These are phyloP conservation scores for Pilaira anomala DNA, from an alignment of 192 early-diverging fungal species.

Conservation along the genomic window DNA sequence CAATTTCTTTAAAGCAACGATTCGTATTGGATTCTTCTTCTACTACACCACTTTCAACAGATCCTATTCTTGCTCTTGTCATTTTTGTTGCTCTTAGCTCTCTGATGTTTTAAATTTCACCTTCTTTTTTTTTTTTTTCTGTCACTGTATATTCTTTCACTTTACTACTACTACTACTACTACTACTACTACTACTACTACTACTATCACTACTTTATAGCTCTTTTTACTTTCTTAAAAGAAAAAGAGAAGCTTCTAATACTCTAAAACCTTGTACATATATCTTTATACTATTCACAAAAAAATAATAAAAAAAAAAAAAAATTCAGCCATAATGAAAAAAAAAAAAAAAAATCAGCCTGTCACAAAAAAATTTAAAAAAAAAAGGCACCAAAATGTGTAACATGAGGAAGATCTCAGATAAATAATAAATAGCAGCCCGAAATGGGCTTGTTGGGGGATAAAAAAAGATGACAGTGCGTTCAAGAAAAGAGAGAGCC, in stretches of 20 bases:
- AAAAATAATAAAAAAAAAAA: neutral
- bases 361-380: neutral
- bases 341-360: neutral
- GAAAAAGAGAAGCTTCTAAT: neutral
- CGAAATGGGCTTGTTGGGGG: neutral
- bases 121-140: neutral
- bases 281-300: too few species aligned
- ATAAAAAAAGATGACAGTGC: neutral
- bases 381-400: too few species aligned
- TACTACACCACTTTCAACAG: neutral
- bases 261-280: neutral
- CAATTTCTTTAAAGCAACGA: neutral
- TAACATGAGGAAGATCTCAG: neutral
- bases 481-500: neutral
- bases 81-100: constrained; percentile 10
- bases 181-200: too few species aligned
- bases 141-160: too few species aligned
- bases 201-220: too few species aligned
- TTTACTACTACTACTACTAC: too few species aligned
- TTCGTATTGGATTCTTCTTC: neutral
- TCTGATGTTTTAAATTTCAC: constrained; percentile 9
- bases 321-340: neutral
- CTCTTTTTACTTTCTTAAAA: too few species aligned
- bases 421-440: neutral
- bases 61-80: constrained; percentile 12